Evolutionary conservation across 2,329 filamentous ascomycete species (phyloP).

Genomic region (Monascus ruber): DNA sequence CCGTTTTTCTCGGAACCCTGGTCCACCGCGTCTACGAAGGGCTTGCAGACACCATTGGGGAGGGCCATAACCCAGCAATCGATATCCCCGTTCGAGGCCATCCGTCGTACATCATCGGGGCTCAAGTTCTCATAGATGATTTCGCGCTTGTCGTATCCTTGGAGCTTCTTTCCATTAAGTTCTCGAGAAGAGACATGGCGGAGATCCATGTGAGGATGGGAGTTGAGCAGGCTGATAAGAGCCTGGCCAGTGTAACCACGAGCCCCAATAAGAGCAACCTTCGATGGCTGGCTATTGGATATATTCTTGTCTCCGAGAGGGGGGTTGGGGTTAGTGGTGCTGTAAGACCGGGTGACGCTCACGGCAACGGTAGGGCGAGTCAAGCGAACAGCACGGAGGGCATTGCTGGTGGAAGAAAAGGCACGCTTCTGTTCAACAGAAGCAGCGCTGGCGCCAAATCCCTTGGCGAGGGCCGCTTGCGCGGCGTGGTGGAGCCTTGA

Average conservation of each 20-base stretch:
- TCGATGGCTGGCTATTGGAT: slow-evolving; percentile 66
- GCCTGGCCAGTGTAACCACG: slow-evolving; percentile 91
- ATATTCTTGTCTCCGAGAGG: slow-evolving; percentile 80
- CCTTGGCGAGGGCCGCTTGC: slow-evolving; percentile 46
- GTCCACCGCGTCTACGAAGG: slow-evolving; percentile 81
- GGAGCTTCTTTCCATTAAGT: slow-evolving; percentile 70
- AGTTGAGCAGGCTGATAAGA: slow-evolving; percentile 74
- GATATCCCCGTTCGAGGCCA: slow-evolving; percentile 73
- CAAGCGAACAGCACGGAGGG: slow-evolving; percentile 24
- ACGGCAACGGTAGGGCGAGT: slow-evolving; percentile 18
- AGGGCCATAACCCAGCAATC: slow-evolving; percentile 98
- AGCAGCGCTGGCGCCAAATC: slow-evolving; percentile 35
- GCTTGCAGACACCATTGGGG: slow-evolving; percentile 88
- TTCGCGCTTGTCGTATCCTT: slow-evolving; percentile 83
- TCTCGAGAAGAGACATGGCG: slow-evolving; percentile 88
- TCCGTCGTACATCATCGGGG: slow-evolving; percentile 71
- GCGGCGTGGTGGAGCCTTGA: slow-evolving; percentile 71
- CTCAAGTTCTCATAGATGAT: slow-evolving; percentile 86
- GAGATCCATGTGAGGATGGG: slow-evolving; percentile 81
- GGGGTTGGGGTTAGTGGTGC: slow-evolving; percentile 65
- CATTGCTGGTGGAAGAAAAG: slow-evolving; percentile 50
- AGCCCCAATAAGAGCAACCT: slow-evolving; percentile 78
- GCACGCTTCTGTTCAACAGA: slow-evolving; percentile 50
- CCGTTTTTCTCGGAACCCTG: slow-evolving; percentile 56
- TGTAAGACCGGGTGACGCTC: slow-evolving; percentile 27